Percentiles rank a stretch among this genome's conserved stretches.
These are phyloP conservation scores for Chytridium lagenaria DNA, from an alignment of 371 early-diverging fungal species.

Conservation along the genomic window DNA sequence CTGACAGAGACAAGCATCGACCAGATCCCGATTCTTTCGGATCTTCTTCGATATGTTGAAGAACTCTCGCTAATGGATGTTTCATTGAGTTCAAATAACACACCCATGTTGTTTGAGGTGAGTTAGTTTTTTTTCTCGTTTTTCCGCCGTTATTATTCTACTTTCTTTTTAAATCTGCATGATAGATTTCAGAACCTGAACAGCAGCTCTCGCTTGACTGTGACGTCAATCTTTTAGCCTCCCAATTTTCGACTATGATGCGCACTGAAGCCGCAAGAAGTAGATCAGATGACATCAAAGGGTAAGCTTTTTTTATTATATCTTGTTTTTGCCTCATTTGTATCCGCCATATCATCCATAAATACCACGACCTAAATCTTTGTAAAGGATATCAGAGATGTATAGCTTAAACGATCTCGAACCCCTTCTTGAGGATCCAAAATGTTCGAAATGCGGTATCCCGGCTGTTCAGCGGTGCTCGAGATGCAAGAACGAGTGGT, in stretches of 20 bases:
- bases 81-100: background rate
- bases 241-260: background rate
- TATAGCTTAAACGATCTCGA: constrained; percentile 54
- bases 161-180: background rate
- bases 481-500: constrained; percentile 59
- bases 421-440: constrained; percentile 48
- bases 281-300: background rate
- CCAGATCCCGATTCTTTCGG: constrained; percentile 52
- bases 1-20: constrained; percentile 46
- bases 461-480: constrained; percentile 56
- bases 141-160: background rate
- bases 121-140: background rate
- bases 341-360: background rate
- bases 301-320: background rate
- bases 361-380: background rate
- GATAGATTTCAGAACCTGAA: background rate
- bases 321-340: background rate
- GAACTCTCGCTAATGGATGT: constrained; percentile 46
- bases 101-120: background rate
- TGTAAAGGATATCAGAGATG: constrained; percentile 46
- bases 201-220: background rate
- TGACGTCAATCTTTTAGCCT: background rate
- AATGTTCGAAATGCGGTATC: constrained; percentile 54
- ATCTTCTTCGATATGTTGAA: constrained; percentile 50
- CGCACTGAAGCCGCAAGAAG: constrained; percentile 4